Base-by-base conservation (phyloP, 495 filamentous ascomycete genomes). In the Hypomontagnella monticulosa region DNA sequence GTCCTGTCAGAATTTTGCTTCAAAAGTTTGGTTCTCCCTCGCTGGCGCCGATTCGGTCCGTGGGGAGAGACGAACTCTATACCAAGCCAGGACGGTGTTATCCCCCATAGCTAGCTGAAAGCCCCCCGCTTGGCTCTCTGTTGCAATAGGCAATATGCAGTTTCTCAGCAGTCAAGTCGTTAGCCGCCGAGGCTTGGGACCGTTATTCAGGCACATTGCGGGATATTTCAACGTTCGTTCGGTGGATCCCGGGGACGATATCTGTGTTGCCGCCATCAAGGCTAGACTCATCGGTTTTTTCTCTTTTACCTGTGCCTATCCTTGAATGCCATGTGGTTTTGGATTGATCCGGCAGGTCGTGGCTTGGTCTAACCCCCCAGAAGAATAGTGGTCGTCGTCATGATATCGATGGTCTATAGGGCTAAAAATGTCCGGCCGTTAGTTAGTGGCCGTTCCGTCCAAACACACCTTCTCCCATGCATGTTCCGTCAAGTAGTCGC, bases 261-360 rank as follows among this genome's bases (percentile, higher is more conserved):
- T 32, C 23, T 27, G 23, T 27, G 2, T n/a, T 34, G 8, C 40
- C 19, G 18, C n/a, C 44, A 40, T 32, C 34, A 19, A 48, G 49
- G 23, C 49, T 27, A 36, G 57, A 49, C 52, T 43, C 7, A 10
- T 50, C 34, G n/a, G 32, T 38, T 50, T 4, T 50, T 4, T 48
- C 41, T 6, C 16, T 12, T 20, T 59, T 40, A 16, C 33, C 32
- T 52, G 38, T 47, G 14, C 8, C 27, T 30, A 69, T 57, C 61
- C 66, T 57, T 61, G 61, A 57, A 18, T 50, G 61, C 66, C 66
- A 69, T 69, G 61, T 69, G 66, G 61, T 16, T 40, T 37, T 41
- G 38, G 12, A 3, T 18, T 34, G 34, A 61, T 37, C 50, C 40
- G 49, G 52, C 16, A 37, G 49, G 27, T 27, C 19, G 38, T 32